Evolutionary conservation across 139 green algal genomes (phyloP), one percentile per base, ranked within the genome.

Genomic region (Closterium sp.): DNA sequence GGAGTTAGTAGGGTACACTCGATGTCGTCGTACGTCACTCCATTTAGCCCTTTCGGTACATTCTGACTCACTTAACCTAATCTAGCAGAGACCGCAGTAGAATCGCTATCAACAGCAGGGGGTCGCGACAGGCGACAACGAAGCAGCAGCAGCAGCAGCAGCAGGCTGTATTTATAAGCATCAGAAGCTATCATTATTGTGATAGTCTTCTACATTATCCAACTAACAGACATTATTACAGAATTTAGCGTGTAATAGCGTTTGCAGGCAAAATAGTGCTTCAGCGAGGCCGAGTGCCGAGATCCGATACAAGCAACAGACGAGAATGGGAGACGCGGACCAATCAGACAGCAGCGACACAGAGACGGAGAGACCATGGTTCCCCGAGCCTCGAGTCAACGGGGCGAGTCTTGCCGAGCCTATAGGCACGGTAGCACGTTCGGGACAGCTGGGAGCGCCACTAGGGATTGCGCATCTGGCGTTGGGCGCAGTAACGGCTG

Each of bases 361-460:
- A 33, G 83, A 86, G 83, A 86, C 83, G 83, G 83, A 86, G 25
- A 86, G 83, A 2, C 30, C 30, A 33, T 86, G 83, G 83, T 86
- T 86, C 5, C 30, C n/a, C 30, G 30, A 86, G 83, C n/a, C n/a
- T 1, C n/a, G 83, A 33, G 30, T 33, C 30, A 86, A 86, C 83
- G 83, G 83, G 30, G 83, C 83, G 1, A 86, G 31, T 33, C 83
- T 86, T 6, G 83, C 83, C 30, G 83, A 86, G 83, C 83, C 83
- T 33, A 86, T 86, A 32, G 83, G 83, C 83, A 86, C 83, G 30
- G 83, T 86, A 86, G 83, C 83, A 86, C n/a, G 83, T 32, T 86
- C 83, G n/a, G 83, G 83, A 34, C 83, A 86, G 83, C 25, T 86
- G n/a, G 83, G 83, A 33, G 83, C 83, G 30, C 83, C 83, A 19